Percentiles rank a stretch among this genome's conserved stretches.
phyloP scores from a whole-genome alignment of 208 protist genomes.

The Trichomonas tenax region DNA sequence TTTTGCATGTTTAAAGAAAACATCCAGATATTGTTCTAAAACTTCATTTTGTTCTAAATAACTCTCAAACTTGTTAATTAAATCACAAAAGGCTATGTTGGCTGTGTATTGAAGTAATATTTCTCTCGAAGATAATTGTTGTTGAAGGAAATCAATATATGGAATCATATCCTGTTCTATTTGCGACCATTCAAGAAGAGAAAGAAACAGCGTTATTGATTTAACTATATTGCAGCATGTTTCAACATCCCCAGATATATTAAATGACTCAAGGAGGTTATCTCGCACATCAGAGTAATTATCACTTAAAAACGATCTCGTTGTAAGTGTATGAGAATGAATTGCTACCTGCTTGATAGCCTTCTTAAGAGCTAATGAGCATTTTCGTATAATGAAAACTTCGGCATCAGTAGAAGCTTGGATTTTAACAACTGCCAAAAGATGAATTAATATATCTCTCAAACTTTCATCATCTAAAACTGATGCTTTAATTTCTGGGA shows the following conservation, averaged over 20 bases:
- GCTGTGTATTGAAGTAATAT: too few species aligned
- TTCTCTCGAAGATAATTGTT: too few species aligned
- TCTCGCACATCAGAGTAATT: not conserved
- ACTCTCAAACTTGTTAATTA: too few species aligned
- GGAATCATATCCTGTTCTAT: not conserved
- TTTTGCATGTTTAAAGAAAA: not conserved
- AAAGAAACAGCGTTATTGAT: not conserved
- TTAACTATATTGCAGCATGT: not conserved
- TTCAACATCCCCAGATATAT: not conserved
- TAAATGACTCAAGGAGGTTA: not conserved
- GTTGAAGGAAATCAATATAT: too few species aligned
- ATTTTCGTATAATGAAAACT: too few species aligned
- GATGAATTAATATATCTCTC: not conserved
- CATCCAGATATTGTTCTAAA: too few species aligned
- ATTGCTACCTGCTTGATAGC: too few species aligned
- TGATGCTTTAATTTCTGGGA: not conserved
- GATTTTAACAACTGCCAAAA: too few species aligned
- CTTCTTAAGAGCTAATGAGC: too few species aligned
- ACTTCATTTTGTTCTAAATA: too few species aligned
- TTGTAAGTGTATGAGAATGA: not conserved
- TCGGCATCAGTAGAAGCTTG: too few species aligned
- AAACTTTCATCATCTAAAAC: not conserved
- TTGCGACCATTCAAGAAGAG: not conserved
- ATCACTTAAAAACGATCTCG: not conserved
- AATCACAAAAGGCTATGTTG: too few species aligned